Conservation (phyloP, 305 asterid species). For the Fraxinus sp. region DNA sequence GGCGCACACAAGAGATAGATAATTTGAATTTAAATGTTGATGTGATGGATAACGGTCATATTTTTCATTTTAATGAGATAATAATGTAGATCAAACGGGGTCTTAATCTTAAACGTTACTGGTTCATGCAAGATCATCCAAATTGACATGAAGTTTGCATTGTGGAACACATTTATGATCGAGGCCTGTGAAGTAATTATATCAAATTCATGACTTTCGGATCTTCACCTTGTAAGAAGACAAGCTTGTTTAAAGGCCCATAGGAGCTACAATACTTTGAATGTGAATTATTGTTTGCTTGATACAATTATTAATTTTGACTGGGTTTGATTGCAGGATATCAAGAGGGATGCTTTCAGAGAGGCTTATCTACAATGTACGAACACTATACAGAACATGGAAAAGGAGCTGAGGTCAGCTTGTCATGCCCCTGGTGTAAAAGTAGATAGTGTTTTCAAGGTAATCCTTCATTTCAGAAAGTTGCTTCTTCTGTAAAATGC, state of each 20-base stretch:
- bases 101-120: neutral
- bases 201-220: neutral
- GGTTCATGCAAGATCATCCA: neutral
- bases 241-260: neutral
- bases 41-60: no score
- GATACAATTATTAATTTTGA: slow-evolving; percentile 25
- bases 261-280: neutral
- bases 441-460: slow-evolving; percentile 75
- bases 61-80: no score
- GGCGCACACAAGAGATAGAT: no score
- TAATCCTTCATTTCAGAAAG: slow-evolving; percentile 26
- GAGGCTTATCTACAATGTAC: slow-evolving; percentile 81
- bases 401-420: slow-evolving; percentile 77
- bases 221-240: neutral
- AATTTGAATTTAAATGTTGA: no score
- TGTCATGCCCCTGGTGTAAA: slow-evolving; percentile 79
- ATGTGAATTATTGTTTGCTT: slow-evolving; percentile 1
- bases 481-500: neutral
- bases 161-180: neutral
- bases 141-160: neutral
- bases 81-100: no score
- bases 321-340: slow-evolving; percentile 46
- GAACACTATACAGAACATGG: slow-evolving; percentile 78
- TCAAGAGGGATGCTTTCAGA: slow-evolving; percentile 82
- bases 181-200: slow-evolving; percentile 5